phyloP scores from a whole-genome alignment of 257 asterid species.

The Nicotiana sylvestris region DNA sequence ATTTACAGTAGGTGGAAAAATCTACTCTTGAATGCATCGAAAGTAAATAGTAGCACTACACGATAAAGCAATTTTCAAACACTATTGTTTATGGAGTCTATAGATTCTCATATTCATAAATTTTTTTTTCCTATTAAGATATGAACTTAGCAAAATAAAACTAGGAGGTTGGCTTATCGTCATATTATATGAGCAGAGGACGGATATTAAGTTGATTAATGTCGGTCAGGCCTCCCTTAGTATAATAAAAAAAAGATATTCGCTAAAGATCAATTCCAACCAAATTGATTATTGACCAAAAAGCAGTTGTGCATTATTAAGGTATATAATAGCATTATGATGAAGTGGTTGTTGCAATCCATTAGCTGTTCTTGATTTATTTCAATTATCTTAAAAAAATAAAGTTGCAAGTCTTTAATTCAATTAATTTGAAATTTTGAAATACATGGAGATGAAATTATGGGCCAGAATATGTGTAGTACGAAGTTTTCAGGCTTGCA shows the following conservation, averaged over 20 bases:
- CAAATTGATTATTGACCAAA: too few species aligned
- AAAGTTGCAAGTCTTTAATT: too few species aligned
- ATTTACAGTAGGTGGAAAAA: background rate
- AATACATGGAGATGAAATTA: too few species aligned
- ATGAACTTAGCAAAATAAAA: slow-evolving; percentile 1
- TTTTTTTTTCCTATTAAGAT: background rate
- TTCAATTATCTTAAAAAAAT: too few species aligned
- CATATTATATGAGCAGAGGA: background rate
- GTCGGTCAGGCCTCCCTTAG: slow-evolving; percentile 91
- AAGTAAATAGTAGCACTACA: background rate
- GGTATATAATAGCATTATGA: too few species aligned
- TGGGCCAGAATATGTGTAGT: too few species aligned
- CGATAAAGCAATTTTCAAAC: background rate
- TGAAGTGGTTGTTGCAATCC: too few species aligned
- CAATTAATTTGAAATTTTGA: too few species aligned
- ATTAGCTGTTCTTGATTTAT: too few species aligned
- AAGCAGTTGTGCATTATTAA: too few species aligned
- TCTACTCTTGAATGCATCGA: background rate
- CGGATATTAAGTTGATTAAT: slow-evolving; percentile 49
- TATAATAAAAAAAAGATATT: slow-evolving; percentile 72
- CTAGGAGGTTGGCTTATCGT: background rate
- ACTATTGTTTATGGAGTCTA: background rate
- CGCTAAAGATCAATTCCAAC: slow-evolving; percentile 6
- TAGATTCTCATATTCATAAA: background rate
- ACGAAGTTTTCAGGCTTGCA: too few species aligned